phyloP scores from a whole-genome alignment of 768 basidiomycete species.

The Boletus rufocinnamomeus region DNA sequence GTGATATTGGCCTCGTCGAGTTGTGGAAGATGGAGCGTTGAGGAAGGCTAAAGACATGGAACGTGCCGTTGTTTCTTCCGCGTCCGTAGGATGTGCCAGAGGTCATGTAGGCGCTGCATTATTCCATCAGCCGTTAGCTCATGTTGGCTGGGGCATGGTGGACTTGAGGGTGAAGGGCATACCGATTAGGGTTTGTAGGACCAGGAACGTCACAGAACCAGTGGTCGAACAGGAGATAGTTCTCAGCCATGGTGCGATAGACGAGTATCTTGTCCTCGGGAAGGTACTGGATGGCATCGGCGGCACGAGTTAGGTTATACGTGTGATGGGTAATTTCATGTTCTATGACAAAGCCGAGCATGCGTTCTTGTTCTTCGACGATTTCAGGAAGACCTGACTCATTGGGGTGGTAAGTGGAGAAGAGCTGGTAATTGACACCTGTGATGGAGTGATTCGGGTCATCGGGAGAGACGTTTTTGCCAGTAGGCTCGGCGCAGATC shows the following conservation, averaged over 20 bases:
- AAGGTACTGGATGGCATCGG: constrained; percentile 25
- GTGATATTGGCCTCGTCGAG: constrained; percentile 29
- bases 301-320: constrained; percentile 14
- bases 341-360: constrained; percentile 28
- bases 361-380: constrained; percentile 10
- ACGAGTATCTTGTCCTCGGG: constrained; percentile 29
- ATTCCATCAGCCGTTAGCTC: not conserved
- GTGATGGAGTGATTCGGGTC: constrained; percentile 30
- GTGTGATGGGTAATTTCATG: constrained; percentile 20
- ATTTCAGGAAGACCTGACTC: constrained; percentile 8
- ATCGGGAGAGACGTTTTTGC: constrained; percentile 24
- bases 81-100: constrained; percentile 31
- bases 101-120: constrained; percentile 26
- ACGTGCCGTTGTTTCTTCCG: constrained; percentile 20
- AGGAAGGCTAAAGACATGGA: constrained; percentile 23
- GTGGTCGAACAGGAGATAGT: constrained; percentile 25
- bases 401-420: constrained; percentile 25
- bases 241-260: constrained; percentile 26
- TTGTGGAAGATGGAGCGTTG: constrained; percentile 32
- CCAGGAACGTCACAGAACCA: constrained; percentile 32
- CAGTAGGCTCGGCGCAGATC: constrained; percentile 23
- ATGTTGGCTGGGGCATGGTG: not conserved
- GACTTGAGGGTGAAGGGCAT: not conserved
- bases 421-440: constrained; percentile 27
- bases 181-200: constrained; percentile 32